Evolutionary conservation across 2,329 filamentous ascomycete genomes (phyloP).

Genomic region (Aspergillus ochraceoroseus): DNA sequence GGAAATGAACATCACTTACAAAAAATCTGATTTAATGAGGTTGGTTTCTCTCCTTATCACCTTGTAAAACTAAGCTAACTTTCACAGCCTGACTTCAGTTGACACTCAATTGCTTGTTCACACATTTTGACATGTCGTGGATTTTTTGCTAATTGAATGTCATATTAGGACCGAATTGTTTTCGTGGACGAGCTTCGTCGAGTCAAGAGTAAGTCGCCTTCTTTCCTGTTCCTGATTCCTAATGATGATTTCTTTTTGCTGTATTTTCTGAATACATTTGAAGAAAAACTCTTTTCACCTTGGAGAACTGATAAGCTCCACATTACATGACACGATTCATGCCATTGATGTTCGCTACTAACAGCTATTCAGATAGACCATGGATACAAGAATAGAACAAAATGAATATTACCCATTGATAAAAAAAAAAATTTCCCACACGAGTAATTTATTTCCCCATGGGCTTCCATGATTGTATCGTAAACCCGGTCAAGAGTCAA

Average conservation of each 20-base stretch:
- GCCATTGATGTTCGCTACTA: constrained; percentile 22
- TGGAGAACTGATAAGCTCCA: constrained; percentile 14
- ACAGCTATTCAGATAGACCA: constrained; percentile 18
- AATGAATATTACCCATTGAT: no score
- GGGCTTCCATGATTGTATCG: no score
- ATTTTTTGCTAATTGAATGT: constrained; percentile 23
- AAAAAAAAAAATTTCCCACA: no score
- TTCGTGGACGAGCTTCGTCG: no score
- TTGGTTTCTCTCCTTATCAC: constrained; percentile 27
- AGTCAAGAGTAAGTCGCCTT: constrained; percentile 23
- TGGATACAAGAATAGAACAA: constrained; percentile 5
- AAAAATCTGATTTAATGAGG: constrained; percentile 72
- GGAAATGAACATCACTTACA: constrained; percentile 58
- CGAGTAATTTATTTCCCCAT: no score
- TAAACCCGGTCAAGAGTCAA: no score
- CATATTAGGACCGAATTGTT: no score
- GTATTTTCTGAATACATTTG: constrained; percentile 60
- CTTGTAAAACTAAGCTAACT: constrained; percentile 30
- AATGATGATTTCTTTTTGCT: constrained; percentile 61
- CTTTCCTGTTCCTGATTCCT: constrained; percentile 12
- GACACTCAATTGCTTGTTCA: constrained; percentile 29
- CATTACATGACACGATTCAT: constrained; percentile 8
- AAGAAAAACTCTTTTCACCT: constrained; percentile 48
- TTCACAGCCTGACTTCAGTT: constrained; percentile 41
- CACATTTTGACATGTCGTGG: constrained; percentile 28